phyloP scores from a whole-genome alignment of 164 flowering plant genomes.

The Vitis amurensis region DNA sequence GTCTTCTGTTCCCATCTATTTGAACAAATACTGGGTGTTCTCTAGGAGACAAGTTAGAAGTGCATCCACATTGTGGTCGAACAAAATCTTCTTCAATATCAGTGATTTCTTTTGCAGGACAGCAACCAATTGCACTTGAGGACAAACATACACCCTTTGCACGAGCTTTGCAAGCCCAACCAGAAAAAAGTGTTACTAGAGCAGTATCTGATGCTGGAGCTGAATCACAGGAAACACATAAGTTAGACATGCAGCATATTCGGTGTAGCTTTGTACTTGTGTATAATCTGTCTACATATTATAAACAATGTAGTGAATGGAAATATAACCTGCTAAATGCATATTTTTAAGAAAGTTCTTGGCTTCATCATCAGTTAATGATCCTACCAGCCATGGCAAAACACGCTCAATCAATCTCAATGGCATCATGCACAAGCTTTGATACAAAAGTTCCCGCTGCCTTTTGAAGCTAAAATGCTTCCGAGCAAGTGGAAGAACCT shows the following conservation, averaged over 20 bases:
- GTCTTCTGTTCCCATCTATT: conserved; percentile 37
- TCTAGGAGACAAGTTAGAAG: conserved; percentile 25
- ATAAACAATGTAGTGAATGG: background rate
- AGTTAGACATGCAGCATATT: conserved; percentile 5
- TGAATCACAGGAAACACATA: conserved; percentile 35
- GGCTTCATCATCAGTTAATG: conserved; percentile 74
- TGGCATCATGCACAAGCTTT: conserved; percentile 92
- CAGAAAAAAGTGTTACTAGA: conserved; percentile 83
- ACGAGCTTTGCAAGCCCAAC: conserved; percentile 98
- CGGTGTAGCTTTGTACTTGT: too few relatives aligned
- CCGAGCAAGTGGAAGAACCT: conserved; percentile 95
- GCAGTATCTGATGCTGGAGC: conserved; percentile 88
- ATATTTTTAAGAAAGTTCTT: conserved; percentile 71
- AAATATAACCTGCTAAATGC: conserved; percentile 72
- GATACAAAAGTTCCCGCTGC: conserved; percentile 81
- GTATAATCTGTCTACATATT: too few relatives aligned
- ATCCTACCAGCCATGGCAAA: conserved; percentile 88
- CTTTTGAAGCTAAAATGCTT: conserved; percentile 62
- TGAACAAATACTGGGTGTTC: conserved; percentile 15
- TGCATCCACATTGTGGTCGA: conserved; percentile 39
- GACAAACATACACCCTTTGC: conserved; percentile 64
- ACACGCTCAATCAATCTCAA: conserved; percentile 88
- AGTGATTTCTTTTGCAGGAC: conserved; percentile 50
- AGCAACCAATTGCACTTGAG: conserved; percentile 63
- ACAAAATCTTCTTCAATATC: conserved; percentile 38